Percentiles rank a stretch among this genome's conserved stretches.
phyloP scores from a whole-genome alignment of 345 rosid species.

The Eucalyptus cloeziana region DNA sequence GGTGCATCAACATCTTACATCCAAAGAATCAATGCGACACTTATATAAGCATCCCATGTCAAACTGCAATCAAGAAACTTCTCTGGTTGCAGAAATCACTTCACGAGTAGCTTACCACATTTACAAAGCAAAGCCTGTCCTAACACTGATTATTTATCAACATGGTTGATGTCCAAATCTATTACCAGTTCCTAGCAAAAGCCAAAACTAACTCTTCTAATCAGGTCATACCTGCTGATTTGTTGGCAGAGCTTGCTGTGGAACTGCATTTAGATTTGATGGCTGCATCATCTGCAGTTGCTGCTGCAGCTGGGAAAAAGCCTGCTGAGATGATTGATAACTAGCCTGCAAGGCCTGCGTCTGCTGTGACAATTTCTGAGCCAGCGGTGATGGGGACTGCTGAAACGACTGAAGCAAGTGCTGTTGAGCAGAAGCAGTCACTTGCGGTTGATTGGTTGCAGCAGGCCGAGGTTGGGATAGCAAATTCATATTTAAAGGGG shows the following conservation, averaged over 20 bases:
- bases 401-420: conserved; percentile 49
- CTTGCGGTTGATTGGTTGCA: conserved; percentile 38
- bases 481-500: conserved; percentile 35
- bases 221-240: conserved; percentile 57
- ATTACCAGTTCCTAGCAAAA: neutral
- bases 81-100: neutral
- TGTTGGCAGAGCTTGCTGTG: conserved; percentile 44
- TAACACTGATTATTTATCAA: neutral
- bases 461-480: conserved; percentile 28
- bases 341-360: conserved; percentile 84
- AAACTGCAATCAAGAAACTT: neutral
- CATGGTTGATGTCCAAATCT: neutral
- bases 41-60: neutral
- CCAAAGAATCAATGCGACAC: neutral
- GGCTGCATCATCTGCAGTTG: conserved; percentile 90
- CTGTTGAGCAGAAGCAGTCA: conserved; percentile 42
- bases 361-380: conserved; percentile 89
- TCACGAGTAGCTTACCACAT: neutral
- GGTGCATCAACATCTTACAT: neutral
- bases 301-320: conserved; percentile 92
- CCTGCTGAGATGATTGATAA: conserved; percentile 89
- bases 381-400: conserved; percentile 89
- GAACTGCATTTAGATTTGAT: conserved; percentile 34
- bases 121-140: neutral
- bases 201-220: neutral